Evolutionary conservation across 2,329 filamentous ascomycete genomes (phyloP).

Genomic region (Alternaria arbusti): DNA sequence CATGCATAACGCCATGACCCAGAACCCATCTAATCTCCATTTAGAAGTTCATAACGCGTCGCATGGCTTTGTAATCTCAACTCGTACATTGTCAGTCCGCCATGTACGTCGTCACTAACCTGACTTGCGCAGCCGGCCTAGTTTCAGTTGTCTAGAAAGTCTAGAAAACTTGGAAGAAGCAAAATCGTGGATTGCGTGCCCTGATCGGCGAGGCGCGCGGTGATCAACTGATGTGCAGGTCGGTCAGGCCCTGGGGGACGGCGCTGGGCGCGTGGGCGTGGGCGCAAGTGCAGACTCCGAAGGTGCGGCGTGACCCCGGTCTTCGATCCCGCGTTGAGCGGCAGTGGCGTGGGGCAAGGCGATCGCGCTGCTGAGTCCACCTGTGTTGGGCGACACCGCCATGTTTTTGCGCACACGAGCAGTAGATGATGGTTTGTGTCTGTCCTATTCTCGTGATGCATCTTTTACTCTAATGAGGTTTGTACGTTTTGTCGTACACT

Average conservation of each 20-base stretch:
- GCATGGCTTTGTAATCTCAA: background rate
- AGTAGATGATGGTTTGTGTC: background rate
- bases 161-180: background rate
- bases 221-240: slow-evolving; percentile 4
- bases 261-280: background rate
- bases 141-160: background rate
- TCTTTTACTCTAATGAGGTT: background rate
- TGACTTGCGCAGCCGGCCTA: background rate
- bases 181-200: background rate
- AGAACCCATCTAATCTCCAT: background rate
- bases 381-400: background rate
- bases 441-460: background rate
- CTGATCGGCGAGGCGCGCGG: background rate
- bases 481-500: background rate
- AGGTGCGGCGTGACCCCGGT: slow-evolving; percentile 3
- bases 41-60: background rate
- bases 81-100: background rate
- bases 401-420: background rate
- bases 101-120: background rate
- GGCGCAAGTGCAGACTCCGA: background rate
- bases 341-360: slow-evolving; percentile 9
- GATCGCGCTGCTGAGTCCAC: background rate
- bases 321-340: slow-evolving; percentile 5
- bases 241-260: background rate
- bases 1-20: background rate